Evolutionary conservation across 2,329 filamentous ascomycete species (phyloP), one percentile per base, ranked within the genome.

Genomic region (Fusarium tricinctum): DNA sequence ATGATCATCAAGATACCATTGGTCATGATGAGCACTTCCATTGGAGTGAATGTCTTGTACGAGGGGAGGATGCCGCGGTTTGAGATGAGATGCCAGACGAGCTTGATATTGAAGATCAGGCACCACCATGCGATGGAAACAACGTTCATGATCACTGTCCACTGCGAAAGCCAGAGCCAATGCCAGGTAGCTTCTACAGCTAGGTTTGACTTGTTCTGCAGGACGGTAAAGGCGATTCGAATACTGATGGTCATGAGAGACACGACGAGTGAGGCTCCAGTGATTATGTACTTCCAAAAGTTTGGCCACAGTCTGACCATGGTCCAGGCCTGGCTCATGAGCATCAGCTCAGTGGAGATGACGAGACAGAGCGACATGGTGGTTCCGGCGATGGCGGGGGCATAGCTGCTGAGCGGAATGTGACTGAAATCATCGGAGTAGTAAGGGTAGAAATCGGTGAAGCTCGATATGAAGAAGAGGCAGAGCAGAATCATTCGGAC

Each of bases 391-490:
- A 82, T 76, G 63, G 78, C 82, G 46, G 72, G 69, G 44, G 73
- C 59, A 62, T 77, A 81, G 67, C 82, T 81, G 28, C 26, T 43
- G 1, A 30, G 38, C 1, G 81, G 78, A 19, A 92, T 81, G 5
- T 75, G 74, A 4, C 80, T 81, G 60, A 80, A 85, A 78, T 93
- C 90, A 5, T 73, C 76, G 4, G 85, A 77, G 74, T 89, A 86
- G 66, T 84, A 79, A 22, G 84, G 79, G 76, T 93, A 94, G 57
- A 89, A 85, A 52, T 89, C 82, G 70, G 84, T 81, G 70, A 88
- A 89, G 6, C 83, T 80, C 4, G 88, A 88, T 10, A 87, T 85
- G 74, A 88, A 89, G 77, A 86, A 91, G 57, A 88, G 74, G 52
- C 82, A 79, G 22, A 88, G 80, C 7, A 93, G 78, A 17, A 85